Base-by-base conservation (phyloP, 106 monocot species). In the Dioscorea dumetorum region DNA sequence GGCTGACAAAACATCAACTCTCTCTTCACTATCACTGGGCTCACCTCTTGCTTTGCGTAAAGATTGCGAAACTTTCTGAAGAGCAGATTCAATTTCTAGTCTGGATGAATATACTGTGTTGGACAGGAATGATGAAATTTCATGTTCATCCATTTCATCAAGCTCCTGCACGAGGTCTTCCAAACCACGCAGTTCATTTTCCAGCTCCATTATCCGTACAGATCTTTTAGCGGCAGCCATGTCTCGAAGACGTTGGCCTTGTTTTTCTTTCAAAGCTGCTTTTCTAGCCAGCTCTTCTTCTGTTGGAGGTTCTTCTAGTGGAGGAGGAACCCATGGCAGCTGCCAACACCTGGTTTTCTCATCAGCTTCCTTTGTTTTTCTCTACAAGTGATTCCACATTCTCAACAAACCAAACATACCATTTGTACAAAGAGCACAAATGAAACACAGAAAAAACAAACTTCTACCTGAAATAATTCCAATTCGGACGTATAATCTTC, bases 231-330 rank as follows among this genome's bases (percentile, higher is more conserved):
- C 74, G 61, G 92, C 92, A 76, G 97, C 92, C 88, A 97, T 92
- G 18, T 97, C 97, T 32, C 97, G 82, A 22, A 97, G 67, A n/a
- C 97, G 61, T 70, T 97, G 97, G 11, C 86, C 83, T 73, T 92
- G 92, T 60, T 80, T 87, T 74, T 92, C 89, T 64, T 78, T 97
- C 57, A 89, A 70, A 61, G 92, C 97, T 49, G 88, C 92, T 62
- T 87, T 97, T 78, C 92, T 86, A 34, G 97, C 97, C 70, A 92
- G 69, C 77, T 97, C 92, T 73, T 90, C 94, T 75, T 91, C 91
- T 13, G 87, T 80, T 31, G 92, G 92, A 4, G 68, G 71, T 35
- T 78, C 87, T 68, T 86, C 97, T 68, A 86, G 80, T 52, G 97
- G 78, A 79, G 89, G 84, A 53, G 88, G 91, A 68, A 92, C 67